Evolutionary conservation across 176 grass and related monocot species (phyloP), one percentile per base, ranked within the genome.

Genomic region (Neostapfia colusana): DNA sequence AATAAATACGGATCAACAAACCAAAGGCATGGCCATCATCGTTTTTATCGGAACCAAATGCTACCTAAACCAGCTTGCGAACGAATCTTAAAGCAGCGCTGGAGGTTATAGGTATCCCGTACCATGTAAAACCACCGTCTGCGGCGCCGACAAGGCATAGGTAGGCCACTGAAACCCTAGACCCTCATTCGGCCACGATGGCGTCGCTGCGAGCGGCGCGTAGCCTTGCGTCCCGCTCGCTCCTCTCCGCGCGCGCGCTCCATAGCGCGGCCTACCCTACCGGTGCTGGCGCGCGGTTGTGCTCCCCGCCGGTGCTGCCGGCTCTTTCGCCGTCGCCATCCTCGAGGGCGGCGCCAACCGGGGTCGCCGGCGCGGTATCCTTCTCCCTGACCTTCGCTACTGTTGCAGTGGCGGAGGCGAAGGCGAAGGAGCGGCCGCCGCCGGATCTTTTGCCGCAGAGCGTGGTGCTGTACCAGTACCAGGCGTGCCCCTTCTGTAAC

Each of bases 401-500:
- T 10, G 31, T 88, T 1, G 78, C 91, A 15, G 84, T 41, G 23
- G 85, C 67, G 48, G 85, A 87, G 85, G 74, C 80, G 7, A 81
- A 87, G 81, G 93, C 93, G 15, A 97, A 97, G 84, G 94, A 93
- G 78, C 79, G 56, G 35, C 88, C 76, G 23, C 70, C 81, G 26
- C 15, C 49, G 14, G 84, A 93, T 80, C 84, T 87, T 27, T 26
- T 97, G 31, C 91, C 88, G 37, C 89, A 88, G 67, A 86, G 84
- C 50, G 88, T 93, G 41, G 88, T 97, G 49, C 77, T 97, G n/a
- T 97, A 97, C 80, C 94, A 97, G 75, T 97, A 97, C 70, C 85
- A 97, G 81, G 94, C 88, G 0, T 97, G 94, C 81, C 94, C 94
- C 62, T 97, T 97, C 85, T 97, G 94, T 76, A 97, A 97, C 75